Conservation (phyloP, 2,329 filamentous ascomycete genomes). For the Magnaporthiopsis incrustans region DNA sequence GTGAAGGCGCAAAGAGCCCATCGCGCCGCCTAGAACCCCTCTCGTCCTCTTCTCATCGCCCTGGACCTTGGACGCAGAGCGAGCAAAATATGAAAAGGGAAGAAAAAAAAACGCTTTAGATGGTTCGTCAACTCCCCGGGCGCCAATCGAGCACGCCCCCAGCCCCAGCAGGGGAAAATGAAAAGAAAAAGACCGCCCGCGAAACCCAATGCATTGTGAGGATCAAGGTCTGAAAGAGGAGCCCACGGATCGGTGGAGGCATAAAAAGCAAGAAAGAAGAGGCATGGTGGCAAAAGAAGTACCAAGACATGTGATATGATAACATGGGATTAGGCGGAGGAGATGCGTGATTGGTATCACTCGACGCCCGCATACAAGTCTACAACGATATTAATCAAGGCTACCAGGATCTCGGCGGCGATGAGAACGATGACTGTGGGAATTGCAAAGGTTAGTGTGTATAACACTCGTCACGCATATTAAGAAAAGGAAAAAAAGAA, state of each 20-base stretch:
- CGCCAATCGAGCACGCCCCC: too few relatives aligned
- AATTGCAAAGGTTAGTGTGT: constrained; percentile 10
- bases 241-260: neutral
- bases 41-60: too few relatives aligned
- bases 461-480: neutral
- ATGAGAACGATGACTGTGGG: constrained; percentile 81
- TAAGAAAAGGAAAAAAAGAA: constrained; percentile 4
- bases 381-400: constrained; percentile 88
- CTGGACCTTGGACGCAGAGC: too few relatives aligned
- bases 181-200: too few relatives aligned
- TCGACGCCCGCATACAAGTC: constrained; percentile 64
- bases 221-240: too few relatives aligned
- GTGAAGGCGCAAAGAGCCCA: too few relatives aligned
- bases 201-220: too few relatives aligned
- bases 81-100: too few relatives aligned
- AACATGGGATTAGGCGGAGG: constrained; percentile 41
- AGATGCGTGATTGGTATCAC: constrained; percentile 35
- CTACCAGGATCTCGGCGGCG: constrained; percentile 88
- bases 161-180: too few relatives aligned
- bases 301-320: neutral
- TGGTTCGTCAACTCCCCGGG: too few relatives aligned
- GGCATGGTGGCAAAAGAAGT: neutral
- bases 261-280: neutral
- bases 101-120: too few relatives aligned
- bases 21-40: too few relatives aligned